A percentile compares a stretch with the other conserved stretches of the same genome.
phyloP scores from a whole-genome alignment of 495 filamentous ascomycete species.

The Penicillium steckii region DNA sequence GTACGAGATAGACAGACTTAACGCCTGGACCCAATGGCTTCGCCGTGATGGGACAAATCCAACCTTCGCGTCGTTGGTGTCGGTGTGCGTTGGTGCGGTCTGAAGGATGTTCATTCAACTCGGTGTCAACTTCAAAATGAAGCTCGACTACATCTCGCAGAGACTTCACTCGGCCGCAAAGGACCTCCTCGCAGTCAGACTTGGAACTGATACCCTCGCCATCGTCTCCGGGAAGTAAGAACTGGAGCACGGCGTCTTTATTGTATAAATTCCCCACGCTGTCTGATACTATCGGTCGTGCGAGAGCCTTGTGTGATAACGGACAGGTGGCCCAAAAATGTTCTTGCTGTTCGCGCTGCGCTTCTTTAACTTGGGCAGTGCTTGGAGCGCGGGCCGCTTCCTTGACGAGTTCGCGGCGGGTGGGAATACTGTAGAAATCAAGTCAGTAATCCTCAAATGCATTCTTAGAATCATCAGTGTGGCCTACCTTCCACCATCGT shows the following conservation, averaged over 20 bases:
- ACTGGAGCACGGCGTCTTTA: slow-evolving; percentile 85
- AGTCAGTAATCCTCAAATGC: not conserved
- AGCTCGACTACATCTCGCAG: slow-evolving; percentile 88
- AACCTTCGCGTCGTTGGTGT: slow-evolving; percentile 52
- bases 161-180: slow-evolving; percentile 70
- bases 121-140: slow-evolving; percentile 63
- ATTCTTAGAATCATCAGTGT: not conserved
- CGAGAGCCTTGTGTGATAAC: slow-evolving; percentile 72
- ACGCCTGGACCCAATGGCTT: slow-evolving; percentile 79
- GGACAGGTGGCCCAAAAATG: slow-evolving; percentile 87
- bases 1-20: slow-evolving; percentile 85
- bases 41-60: slow-evolving; percentile 84
- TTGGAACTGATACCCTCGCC: slow-evolving; percentile 49
- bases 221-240: slow-evolving; percentile 66
- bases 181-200: slow-evolving; percentile 64
- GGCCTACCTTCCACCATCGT: slow-evolving; percentile 78
- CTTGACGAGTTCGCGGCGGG: slow-evolving; percentile 91
- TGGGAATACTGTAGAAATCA: slow-evolving; percentile 67
- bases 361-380: slow-evolving; percentile 87
- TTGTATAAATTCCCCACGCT: slow-evolving; percentile 86
- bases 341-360: slow-evolving; percentile 74
- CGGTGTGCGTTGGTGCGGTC: slow-evolving; percentile 28
- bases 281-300: slow-evolving; percentile 79
- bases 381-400: slow-evolving; percentile 77
- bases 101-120: slow-evolving; percentile 30